Evolutionary conservation across 202 grass and related monocot species (phyloP).

Genomic region (Carex sylvatica): DNA sequence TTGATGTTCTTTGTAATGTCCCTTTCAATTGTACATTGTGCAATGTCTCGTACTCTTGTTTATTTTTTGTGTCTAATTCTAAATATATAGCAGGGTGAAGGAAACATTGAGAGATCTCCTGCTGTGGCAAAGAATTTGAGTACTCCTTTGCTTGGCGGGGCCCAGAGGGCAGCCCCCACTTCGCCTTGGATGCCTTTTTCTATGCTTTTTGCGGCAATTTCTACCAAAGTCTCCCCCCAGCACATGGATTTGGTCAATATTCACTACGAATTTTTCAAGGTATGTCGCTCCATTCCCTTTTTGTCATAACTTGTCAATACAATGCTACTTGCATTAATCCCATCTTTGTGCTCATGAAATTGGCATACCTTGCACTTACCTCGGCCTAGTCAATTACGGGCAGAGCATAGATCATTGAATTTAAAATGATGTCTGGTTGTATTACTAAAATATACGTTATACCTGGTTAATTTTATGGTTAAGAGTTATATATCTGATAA

Average conservation of each 20-base stretch:
- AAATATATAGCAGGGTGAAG: constrained; percentile 41
- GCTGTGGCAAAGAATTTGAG: constrained; percentile 45
- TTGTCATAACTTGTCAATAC: neutral
- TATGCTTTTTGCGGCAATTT: constrained; percentile 97
- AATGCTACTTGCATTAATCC: neutral
- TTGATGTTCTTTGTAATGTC: constrained; percentile 28
- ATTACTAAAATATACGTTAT: neutral
- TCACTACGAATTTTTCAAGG: constrained; percentile 96
- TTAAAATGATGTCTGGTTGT: neutral
- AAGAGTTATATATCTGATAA: neutral
- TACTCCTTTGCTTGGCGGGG: constrained; percentile 48
- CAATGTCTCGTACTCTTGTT: neutral
- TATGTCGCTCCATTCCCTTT: constrained; percentile 29
- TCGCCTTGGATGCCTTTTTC: constrained; percentile 99
- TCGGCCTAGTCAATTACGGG: neutral
- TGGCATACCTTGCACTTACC: neutral
- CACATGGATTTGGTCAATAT: constrained; percentile 83
- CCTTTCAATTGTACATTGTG: constrained; percentile 1
- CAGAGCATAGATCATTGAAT: neutral
- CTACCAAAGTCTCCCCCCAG: constrained; percentile 72
- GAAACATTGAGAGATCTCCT: constrained; percentile 39
- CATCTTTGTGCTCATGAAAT: neutral
- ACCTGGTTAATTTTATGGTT: neutral
- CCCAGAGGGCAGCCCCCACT: constrained; percentile 51
- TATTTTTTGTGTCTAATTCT: neutral